Evolutionary conservation across 2,329 filamentous ascomycete species (phyloP).

Genomic region (Fusarium keratoplasticum): DNA sequence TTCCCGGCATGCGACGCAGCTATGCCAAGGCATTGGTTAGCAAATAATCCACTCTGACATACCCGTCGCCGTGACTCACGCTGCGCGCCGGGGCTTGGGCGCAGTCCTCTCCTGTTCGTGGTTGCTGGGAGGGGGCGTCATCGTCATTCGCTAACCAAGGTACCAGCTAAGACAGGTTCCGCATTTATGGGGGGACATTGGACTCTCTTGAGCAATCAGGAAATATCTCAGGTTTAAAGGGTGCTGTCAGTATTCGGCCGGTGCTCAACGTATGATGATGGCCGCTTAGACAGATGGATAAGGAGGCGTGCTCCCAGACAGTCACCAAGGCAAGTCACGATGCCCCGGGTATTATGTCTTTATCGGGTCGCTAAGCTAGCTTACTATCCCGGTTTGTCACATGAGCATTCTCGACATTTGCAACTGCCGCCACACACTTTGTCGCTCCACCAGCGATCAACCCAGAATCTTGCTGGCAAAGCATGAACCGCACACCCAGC

Average conservation of each 20-base stretch:
- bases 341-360: neutral
- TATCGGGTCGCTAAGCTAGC: constrained; percentile 1
- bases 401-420: constrained; percentile 2
- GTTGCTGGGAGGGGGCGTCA: neutral
- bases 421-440: neutral
- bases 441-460: constrained; percentile 14
- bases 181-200: neutral
- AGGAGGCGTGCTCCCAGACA: neutral
- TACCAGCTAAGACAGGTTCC: neutral
- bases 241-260: neutral
- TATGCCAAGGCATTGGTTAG: neutral
- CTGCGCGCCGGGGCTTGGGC: neutral
- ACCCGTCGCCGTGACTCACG: neutral
- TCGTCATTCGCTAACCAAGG: neutral
- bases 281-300: neutral
- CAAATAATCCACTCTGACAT: neutral
- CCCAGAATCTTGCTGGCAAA: constrained; percentile 21
- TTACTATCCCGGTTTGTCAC: constrained; percentile 1
- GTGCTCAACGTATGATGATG: neutral
- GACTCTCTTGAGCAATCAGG: neutral
- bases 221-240: neutral
- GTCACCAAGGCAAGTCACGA: neutral
- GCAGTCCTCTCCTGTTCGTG: neutral
- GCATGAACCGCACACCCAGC: constrained; percentile 18
- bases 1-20: constrained; percentile 7